phyloP scores from a whole-genome alignment of 2,329 filamentous ascomycete genomes.

The Claviceps fusiformis region DNA sequence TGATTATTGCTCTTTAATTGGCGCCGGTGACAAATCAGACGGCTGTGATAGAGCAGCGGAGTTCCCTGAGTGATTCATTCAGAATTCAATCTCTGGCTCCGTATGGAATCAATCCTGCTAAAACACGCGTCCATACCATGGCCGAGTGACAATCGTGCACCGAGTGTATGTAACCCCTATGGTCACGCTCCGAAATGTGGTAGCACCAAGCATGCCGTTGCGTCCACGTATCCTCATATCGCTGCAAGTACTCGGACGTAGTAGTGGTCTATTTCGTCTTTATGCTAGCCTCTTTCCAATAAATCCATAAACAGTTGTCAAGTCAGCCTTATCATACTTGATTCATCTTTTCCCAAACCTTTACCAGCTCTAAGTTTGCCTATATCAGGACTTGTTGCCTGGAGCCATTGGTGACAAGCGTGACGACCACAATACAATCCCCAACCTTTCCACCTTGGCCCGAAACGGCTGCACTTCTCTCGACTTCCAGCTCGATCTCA shows the following conservation, averaged over 20 bases:
- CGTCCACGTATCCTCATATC: neutral
- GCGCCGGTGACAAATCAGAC: neutral
- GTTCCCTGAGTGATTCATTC: neutral
- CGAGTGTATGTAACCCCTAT: too few relatives aligned
- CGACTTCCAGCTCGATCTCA: too few relatives aligned
- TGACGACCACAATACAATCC: slow-evolving; percentile 33
- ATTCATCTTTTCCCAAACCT: slow-evolving; percentile 23
- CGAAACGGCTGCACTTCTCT: neutral
- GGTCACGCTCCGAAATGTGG: neutral
- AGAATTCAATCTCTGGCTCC: neutral
- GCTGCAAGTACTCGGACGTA: neutral
- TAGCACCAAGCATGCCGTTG: neutral
- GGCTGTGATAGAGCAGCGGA: too few relatives aligned
- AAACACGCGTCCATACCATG: neutral
- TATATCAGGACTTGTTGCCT: slow-evolving; percentile 38
- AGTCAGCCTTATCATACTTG: slow-evolving; percentile 6
- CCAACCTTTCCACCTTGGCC: neutral
- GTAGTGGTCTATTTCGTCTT: neutral
- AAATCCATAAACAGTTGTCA: slow-evolving; percentile 14
- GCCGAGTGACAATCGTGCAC: too few relatives aligned
- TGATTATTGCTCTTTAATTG: neutral
- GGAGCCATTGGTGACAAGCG: slow-evolving; percentile 28
- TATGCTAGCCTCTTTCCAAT: neutral
- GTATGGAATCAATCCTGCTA: neutral
- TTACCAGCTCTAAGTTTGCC: slow-evolving; percentile 35